Evolutionary conservation across 441 rosid species (phyloP).

Genomic region (Jatropha multifida): DNA sequence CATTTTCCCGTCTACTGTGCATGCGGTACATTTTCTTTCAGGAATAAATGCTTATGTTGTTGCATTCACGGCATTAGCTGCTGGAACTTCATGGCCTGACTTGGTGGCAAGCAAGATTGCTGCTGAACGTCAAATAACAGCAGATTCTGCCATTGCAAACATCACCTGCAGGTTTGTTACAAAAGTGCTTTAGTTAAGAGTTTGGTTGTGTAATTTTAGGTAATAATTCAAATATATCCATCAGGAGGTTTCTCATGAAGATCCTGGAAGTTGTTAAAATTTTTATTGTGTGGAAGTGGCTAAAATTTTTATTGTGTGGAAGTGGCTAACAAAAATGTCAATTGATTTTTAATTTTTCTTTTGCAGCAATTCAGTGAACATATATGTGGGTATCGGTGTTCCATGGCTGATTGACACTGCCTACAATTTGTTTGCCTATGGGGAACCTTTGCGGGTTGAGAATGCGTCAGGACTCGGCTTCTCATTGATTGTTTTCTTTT

Average conservation of each 20-base stretch:
- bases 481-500: constrained; percentile 78
- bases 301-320: not conserved
- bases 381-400: constrained; percentile 78
- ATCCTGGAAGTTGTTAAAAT: not conserved
- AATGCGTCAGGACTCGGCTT: constrained; percentile 82
- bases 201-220: not conserved
- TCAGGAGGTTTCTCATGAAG: too few relatives aligned
- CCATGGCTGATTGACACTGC: constrained; percentile 89
- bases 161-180: constrained; percentile 81
- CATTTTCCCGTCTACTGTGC: not conserved
- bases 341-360: not conserved
- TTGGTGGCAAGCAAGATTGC: constrained; percentile 96
- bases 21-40: constrained; percentile 26
- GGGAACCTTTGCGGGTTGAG: constrained; percentile 63
- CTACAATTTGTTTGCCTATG: constrained; percentile 67
- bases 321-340: not conserved
- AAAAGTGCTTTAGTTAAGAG: constrained; percentile 1
- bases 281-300: too few relatives aligned
- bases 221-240: too few relatives aligned
- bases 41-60: constrained; percentile 88
- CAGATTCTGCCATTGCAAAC: constrained; percentile 95
- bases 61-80: constrained; percentile 86
- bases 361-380: constrained; percentile 89
- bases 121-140: constrained; percentile 84
- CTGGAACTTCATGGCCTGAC: constrained; percentile 97